Evolutionary conservation across 257 asterid species (phyloP), one percentile per base, ranked within the genome.

Genomic region (Craterostigma plantagineum): DNA sequence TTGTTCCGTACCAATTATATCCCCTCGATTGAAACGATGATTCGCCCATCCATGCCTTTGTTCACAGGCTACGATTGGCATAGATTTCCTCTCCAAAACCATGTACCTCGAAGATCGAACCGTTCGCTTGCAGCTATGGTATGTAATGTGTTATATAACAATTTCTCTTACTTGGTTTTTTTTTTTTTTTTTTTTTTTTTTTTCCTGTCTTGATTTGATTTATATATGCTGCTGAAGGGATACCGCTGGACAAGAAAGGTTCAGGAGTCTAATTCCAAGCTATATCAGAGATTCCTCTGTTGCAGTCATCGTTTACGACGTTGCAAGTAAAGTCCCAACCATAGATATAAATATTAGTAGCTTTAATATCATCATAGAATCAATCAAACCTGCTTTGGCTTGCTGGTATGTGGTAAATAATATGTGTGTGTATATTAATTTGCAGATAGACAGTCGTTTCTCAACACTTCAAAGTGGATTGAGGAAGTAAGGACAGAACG

Each of bases 41-140:
- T 23, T n/a, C n/a, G n/a, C n/a, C n/a, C n/a, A n/a, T n/a, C n/a
- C n/a, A n/a, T n/a, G n/a, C n/a, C n/a, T n/a, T n/a, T n/a, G n/a
- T 37, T 8, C 14, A 8, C 41, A 37, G 41, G 41, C 41, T 10
- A 37, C 41, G 3, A 37, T 37, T 37, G 41, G 41, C 13, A 37
- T 37, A 10, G 41, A 37, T 12, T 37, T 37, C 8, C 14, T 37
- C 4, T 37, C 41, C 14, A 37, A 37, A 12, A 73, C 83, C 41
- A 73, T 73, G 83, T 69, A 73, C 65, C 70, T 69, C 13, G 82
- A 73, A 63, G 82, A 73, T 63, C 75, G 78, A 58, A 73, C 82
- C 4, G 61, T 73, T 40, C 78, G 83, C 11, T 54, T 73, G 66
- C 83, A 73, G 68, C 63, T 63, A 37, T 63, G 72, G 73, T 68